Conservation (phyloP, 768 basidiomycete species). For the Porpolomopsis calyptriformis region DNA sequence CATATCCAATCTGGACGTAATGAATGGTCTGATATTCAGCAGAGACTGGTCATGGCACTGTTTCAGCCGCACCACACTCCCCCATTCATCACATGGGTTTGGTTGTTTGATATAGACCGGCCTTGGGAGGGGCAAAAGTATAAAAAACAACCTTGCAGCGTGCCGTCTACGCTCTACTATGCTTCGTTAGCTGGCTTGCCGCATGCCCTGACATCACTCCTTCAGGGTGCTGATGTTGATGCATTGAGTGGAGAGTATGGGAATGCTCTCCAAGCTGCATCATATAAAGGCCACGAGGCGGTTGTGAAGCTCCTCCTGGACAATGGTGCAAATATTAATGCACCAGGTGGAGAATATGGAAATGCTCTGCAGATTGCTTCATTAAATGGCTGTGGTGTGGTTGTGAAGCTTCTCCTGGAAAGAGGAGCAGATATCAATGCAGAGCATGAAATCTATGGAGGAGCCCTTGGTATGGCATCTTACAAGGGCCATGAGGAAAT, state of each 20-base stretch:
- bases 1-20: slow-evolving; percentile 17
- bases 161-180: neutral
- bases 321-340: neutral
- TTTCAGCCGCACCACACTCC: neutral
- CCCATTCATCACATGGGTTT: neutral
- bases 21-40: slow-evolving; percentile 7
- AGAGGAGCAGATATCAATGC: neutral
- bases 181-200: neutral
- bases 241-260: neutral
- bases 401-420: neutral
- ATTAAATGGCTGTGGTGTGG: neutral
- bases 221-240: slow-evolving; percentile 21
- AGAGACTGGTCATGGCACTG: neutral
- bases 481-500: neutral
- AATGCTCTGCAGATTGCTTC: neutral
- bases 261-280: neutral
- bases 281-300: neutral
- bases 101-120: neutral
- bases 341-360: neutral
- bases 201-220: neutral
- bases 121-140: neutral
- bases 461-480: neutral
- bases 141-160: neutral
- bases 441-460: neutral
- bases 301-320: neutral